Conservation (phyloP, 192 early-diverging fungal species). For the Haplosporangium gracile region DNA sequence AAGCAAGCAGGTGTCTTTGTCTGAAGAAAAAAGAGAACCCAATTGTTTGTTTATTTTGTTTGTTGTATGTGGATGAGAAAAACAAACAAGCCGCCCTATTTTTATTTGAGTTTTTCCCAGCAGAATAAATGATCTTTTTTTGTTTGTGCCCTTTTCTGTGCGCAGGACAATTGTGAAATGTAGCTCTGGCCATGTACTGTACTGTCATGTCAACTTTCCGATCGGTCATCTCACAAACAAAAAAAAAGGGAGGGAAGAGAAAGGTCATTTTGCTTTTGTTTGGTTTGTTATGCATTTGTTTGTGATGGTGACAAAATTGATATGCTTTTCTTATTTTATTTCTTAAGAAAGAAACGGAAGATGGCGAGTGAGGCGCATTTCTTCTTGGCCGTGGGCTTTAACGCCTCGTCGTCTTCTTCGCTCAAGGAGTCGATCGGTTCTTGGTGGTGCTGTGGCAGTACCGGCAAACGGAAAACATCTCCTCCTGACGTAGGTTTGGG, state of each 20-base stretch:
- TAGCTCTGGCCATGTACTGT: too few relatives aligned
- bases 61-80: too few relatives aligned
- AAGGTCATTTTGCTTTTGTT: background rate
- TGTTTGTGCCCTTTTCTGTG: too few relatives aligned
- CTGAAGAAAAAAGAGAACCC: too few relatives aligned
- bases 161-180: too few relatives aligned
- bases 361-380: conserved; percentile 6
- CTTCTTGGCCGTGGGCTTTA: background rate
- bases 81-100: background rate
- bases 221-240: background rate
- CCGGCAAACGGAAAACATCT: too few relatives aligned
- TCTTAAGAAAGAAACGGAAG: conserved; percentile 17
- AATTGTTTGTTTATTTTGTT: too few relatives aligned
- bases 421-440: too few relatives aligned
- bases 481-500: too few relatives aligned
- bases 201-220: background rate
- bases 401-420: too few relatives aligned
- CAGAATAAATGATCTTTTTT: too few relatives aligned
- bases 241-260: background rate
- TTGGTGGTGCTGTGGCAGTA: too few relatives aligned
- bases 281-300: background rate
- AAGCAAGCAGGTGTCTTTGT: background rate
- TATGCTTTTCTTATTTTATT: conserved; percentile 1
- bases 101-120: background rate
- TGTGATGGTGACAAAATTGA: background rate